phyloP scores from a whole-genome alignment of 306 rosid genomes.

The Rubus idaeus region DNA sequence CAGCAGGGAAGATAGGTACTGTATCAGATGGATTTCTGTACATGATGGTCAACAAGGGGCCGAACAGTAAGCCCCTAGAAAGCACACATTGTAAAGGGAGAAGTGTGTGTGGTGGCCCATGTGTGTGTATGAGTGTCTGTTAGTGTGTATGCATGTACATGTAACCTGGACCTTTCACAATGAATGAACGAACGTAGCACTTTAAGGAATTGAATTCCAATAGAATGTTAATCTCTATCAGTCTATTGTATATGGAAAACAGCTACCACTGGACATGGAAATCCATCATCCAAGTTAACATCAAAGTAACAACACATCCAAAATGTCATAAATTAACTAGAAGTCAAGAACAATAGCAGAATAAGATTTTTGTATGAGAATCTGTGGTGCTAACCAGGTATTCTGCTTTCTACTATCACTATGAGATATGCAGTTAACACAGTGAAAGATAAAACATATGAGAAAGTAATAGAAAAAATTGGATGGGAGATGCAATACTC shows the following conservation, averaged over 20 bases:
- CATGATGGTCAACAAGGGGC: not conserved
- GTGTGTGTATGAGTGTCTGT: not conserved
- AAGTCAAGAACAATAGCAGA: not conserved
- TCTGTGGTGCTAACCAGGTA: not conserved
- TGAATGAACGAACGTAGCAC: not conserved
- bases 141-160: not conserved
- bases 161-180: not conserved
- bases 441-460: not conserved
- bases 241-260: not conserved
- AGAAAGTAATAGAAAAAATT: not conserved
- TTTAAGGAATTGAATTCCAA: not conserved
- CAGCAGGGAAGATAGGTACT: not conserved
- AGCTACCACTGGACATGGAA: not conserved
- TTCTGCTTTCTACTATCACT: not conserved
- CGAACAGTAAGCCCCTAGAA: not conserved
- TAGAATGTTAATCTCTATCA: not conserved
- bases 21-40: not conserved
- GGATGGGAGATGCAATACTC: not conserved
- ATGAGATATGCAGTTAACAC: not conserved
- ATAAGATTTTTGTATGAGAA: not conserved
- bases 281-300: not conserved
- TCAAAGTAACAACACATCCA: not conserved
- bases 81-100: not conserved
- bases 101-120: not conserved
- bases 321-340: no score